Conservation (phyloP, 495 filamentous ascomycete genomes). For the Penicillium verhagenii region DNA sequence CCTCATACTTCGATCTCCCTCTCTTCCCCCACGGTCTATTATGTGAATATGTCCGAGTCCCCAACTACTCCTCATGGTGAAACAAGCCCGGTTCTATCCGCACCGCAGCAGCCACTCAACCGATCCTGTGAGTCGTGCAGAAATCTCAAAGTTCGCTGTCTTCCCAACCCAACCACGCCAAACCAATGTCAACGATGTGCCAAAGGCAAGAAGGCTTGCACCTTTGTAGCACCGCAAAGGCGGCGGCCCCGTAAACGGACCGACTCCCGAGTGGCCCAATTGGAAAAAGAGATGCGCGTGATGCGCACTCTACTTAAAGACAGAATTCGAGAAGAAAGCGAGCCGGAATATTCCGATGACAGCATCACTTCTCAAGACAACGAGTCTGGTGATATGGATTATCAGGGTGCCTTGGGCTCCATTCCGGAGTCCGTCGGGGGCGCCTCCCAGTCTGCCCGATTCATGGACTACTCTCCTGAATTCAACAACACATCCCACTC, state of each 20-base stretch:
- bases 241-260: slow-evolving; percentile 80
- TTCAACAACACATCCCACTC: slow-evolving; percentile 20
- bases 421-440: slow-evolving; percentile 25
- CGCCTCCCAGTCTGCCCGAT: slow-evolving; percentile 20
- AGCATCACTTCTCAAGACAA: slow-evolving; percentile 26
- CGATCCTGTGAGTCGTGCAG: slow-evolving; percentile 86
- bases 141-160: slow-evolving; percentile 80
- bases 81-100: slow-evolving; percentile 15
- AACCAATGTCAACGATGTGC: slow-evolving; percentile 75
- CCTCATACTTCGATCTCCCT: background rate
- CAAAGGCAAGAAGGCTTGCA: slow-evolving; percentile 70
- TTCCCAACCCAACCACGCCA: slow-evolving; percentile 59
- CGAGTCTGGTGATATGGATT: slow-evolving; percentile 23
- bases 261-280: slow-evolving; percentile 79
- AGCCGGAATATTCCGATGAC: slow-evolving; percentile 28
- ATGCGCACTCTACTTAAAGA: slow-evolving; percentile 46
- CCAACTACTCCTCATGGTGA: slow-evolving; percentile 36
- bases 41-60: slow-evolving; percentile 33
- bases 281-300: slow-evolving; percentile 84
- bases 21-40: background rate
- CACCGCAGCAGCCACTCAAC: slow-evolving; percentile 42
- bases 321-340: slow-evolving; percentile 34
- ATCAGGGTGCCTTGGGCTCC: slow-evolving; percentile 10
- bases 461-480: slow-evolving; percentile 31
- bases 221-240: slow-evolving; percentile 75